Base-by-base conservation (phyloP, 805 yeast species). In the Starmerella ratchasimensis region DNA sequence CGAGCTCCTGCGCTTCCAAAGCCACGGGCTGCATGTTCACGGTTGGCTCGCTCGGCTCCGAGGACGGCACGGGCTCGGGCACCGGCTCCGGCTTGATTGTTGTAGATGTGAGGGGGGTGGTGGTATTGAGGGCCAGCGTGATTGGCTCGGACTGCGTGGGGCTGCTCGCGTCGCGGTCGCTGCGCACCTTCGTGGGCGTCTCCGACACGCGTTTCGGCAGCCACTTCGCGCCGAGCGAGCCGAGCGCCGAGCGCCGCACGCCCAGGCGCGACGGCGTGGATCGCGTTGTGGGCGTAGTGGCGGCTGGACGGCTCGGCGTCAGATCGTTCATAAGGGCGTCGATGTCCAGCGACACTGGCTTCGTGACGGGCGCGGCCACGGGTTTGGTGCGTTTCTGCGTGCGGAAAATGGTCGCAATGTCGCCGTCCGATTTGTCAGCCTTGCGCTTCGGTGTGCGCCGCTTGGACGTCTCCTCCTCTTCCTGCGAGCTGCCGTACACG, bases 361-460 rank as follows among this genome's bases (percentile, higher is more conserved):
- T 6, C 11, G 20, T 14, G 5, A 30, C 14, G 3, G 33, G n/a
- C 3, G 38, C 17, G 9, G 28, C 16, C 15, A 10, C 36, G 10
- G 29, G 7, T 10, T 38, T 36, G 13, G 34, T 33, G 33, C 28
- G 35, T 15, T 43, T 43, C 24, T 31, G 34, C 21, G 37, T 31
- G 13, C 41, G 25, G 33, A 43, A 70, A 63, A 37, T 54, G 45
- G 65, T 60, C 49, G 64, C 48, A 38, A 66, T 48, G 11, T 56
- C 50, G 30, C 45, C 46, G 30, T 47, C 43, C 10, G 25, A 34
- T 49, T 60, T 16, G 58, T 54, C 41, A 52, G 34, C 56, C 64
- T 50, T 57, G 63, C 49, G 55, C 56, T 45, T 46, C 54, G 39
- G 53, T 34, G 43, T n/a, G 15, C 58, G 43, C 7, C 21, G 28